Percentiles rank a stretch among this genome's conserved stretches.
Conservation (phyloP, 2,329 filamentous ascomycete genomes). For the Fusarium robinianum region DNA sequence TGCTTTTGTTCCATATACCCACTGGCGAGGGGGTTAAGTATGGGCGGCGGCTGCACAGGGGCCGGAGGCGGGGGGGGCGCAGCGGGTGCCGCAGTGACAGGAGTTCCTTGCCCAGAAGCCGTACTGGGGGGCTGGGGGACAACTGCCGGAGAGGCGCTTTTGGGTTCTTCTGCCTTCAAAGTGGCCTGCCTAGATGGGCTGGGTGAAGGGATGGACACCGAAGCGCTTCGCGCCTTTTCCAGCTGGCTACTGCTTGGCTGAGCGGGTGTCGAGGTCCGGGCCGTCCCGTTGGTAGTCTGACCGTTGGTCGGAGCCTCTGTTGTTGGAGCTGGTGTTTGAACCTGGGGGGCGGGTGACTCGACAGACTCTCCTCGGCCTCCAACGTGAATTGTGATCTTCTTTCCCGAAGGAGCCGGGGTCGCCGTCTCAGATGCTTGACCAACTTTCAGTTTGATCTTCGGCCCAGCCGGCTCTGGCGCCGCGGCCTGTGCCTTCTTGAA, state of each 20-base stretch:
- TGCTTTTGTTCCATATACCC: conserved; percentile 44
- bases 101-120: conserved; percentile 23
- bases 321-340: conserved; percentile 35
- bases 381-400: conserved; percentile 74
- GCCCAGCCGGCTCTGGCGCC: conserved; percentile 72
- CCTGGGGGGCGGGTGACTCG: conserved; percentile 55
- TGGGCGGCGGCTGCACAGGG: conserved; percentile 30
- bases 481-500: conserved; percentile 72
- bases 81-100: not conserved
- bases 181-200: conserved; percentile 48
- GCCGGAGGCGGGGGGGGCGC: conserved; percentile 22
- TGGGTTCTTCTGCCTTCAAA: conserved; percentile 44
- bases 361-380: conserved; percentile 61
- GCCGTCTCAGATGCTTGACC: conserved; percentile 50
- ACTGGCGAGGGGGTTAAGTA: conserved; percentile 38
- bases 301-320: conserved; percentile 30
- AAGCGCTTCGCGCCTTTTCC: conserved; percentile 49
- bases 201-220: conserved; percentile 47
- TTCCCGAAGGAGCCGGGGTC: conserved; percentile 51
- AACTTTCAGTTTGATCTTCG: conserved; percentile 82
- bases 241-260: conserved; percentile 27
- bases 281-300: conserved; percentile 26
- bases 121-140: conserved; percentile 24
- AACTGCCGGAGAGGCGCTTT: conserved; percentile 35
- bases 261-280: conserved; percentile 26